Evolutionary conservation across 2,329 filamentous ascomycete species (phyloP).

Genomic region (Colletotrichum salicis): DNA sequence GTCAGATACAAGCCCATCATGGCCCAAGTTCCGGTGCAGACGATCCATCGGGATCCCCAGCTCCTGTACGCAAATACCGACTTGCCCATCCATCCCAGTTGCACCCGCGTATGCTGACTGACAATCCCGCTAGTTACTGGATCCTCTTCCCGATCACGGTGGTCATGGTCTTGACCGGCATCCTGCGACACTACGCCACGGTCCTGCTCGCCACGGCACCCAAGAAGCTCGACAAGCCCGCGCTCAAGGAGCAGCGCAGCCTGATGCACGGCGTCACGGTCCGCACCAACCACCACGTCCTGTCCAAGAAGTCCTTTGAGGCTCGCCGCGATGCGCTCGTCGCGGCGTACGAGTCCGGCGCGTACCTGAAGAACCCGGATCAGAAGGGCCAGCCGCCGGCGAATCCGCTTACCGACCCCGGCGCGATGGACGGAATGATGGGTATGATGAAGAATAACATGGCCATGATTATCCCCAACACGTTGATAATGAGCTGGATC

Average conservation of each 20-base stretch:
- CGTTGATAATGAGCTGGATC: constrained; percentile 99
- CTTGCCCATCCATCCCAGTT: constrained; percentile 23
- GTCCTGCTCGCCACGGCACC: constrained; percentile 88
- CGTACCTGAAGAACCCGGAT: constrained; percentile 90
- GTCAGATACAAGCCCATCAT: constrained; percentile 59
- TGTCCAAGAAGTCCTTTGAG: constrained; percentile 82
- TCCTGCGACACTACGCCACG: constrained; percentile 95
- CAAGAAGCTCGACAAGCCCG: constrained; percentile 80
- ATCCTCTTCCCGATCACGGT: constrained; percentile 97
- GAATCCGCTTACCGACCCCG: constrained; percentile 95
- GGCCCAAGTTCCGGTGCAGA: constrained; percentile 88
- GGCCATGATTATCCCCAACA: constrained; percentile 99
- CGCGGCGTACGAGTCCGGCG: constrained; percentile 83
- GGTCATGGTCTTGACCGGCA: constrained; percentile 96
- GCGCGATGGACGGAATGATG: constrained; percentile 99
- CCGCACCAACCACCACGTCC: constrained; percentile 81
- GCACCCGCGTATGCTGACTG: constrained; percentile 27
- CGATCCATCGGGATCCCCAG: constrained; percentile 98
- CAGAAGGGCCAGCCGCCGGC: constrained; percentile 85
- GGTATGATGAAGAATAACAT: constrained; percentile 99
- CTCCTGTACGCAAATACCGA: constrained; percentile 77
- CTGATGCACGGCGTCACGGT: constrained; percentile 87
- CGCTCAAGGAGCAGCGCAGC: constrained; percentile 87
- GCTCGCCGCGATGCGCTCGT: constrained; percentile 83
- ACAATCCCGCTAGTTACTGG: constrained; percentile 82